Conservation (phyloP, 176 grass and related monocot species). For the Secale cereale region DNA sequence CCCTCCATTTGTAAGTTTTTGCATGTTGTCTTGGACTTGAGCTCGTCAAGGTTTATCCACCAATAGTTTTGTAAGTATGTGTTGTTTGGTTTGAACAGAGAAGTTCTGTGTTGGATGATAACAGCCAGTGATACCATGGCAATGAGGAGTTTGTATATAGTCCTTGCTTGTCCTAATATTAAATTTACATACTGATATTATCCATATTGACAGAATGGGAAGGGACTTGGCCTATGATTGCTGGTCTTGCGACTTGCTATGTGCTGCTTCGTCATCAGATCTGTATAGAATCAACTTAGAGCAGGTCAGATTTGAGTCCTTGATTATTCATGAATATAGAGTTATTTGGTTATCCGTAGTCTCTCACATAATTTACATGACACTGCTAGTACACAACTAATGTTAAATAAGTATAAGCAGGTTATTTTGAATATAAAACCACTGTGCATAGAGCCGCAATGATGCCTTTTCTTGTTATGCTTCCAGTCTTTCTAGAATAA, state of each 20-base stretch:
- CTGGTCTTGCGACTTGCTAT: conserved; percentile 93
- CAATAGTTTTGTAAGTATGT: not conserved
- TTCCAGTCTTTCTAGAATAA: conserved; percentile 20
- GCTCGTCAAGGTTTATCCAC: not conserved
- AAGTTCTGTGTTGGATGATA: not conserved
- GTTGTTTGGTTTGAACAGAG: conserved; percentile 7
- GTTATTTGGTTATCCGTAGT: not conserved
- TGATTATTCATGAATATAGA: conserved; percentile 1
- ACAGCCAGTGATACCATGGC: not conserved
- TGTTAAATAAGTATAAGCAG: not conserved
- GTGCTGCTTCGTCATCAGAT: conserved; percentile 90
- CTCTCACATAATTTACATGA: not conserved
- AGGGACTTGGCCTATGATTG: conserved; percentile 93
- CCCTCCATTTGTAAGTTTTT: not conserved
- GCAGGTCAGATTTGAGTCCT: conserved; percentile 42
- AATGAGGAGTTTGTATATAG: not conserved
- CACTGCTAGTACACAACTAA: conserved; percentile 3
- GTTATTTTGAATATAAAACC: not conserved
- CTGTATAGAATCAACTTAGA: conserved; percentile 95
- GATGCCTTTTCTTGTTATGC: not conserved
- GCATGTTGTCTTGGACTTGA: not conserved
- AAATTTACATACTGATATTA: not conserved
- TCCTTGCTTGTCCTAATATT: not conserved
- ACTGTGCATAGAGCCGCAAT: not conserved
- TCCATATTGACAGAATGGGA: conserved; percentile 71